Base-by-base conservation (phyloP, 1,284 basidiomycete species). In the Trametes pubescens region DNA sequence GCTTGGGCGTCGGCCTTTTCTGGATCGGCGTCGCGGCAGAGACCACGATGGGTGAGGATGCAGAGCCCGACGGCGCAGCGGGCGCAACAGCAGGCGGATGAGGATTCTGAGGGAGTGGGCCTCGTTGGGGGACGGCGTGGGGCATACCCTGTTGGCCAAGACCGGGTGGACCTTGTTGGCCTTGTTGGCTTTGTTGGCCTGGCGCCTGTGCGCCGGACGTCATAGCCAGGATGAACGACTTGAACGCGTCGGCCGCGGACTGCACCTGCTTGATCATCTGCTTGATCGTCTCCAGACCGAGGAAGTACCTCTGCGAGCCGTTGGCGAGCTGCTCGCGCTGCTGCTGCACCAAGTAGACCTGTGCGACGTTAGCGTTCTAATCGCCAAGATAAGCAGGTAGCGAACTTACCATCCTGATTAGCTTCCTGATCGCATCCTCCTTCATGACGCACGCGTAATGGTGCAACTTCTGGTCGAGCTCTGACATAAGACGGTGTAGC, bases 401-500 rank as follows among this genome's bases (percentile, higher is more conserved):
- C 70, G 58, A 38, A 69, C 85, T 65, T 67, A 91, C 90, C 59
- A 88, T 86, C 10, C 79, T 73, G 44, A 87, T 75, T 29, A 86
- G 74, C 73, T 76, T 84, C 71, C 77, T 81, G 47, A 87, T 75
- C 22, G 74, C 44, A 0, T 83, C 82, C 11, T 86, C 80, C 68
- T 80, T 84, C 54, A 83, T 70, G 51, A 84, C 69, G 47, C 79
- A 72, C 47, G 78, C 76, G 65, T 82, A 80, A 74, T 85, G 74
- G 0, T 79, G 77, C n/a, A 91, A 73, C 65, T 82, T 86, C 40
- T 56, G 47, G 4, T 89, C 83, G 22, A 89, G 73, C 0, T 88
- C 85, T 9, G 49, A 58, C 29, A 80, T 77, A 47, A 77, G 69
- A 55, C 79, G 82, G 68, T 75, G 74, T 29, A 86, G 69, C 47